Evolutionary conservation across 176 grass and related monocot species (phyloP).

Genomic region (Bothriochloa decipiens): DNA sequence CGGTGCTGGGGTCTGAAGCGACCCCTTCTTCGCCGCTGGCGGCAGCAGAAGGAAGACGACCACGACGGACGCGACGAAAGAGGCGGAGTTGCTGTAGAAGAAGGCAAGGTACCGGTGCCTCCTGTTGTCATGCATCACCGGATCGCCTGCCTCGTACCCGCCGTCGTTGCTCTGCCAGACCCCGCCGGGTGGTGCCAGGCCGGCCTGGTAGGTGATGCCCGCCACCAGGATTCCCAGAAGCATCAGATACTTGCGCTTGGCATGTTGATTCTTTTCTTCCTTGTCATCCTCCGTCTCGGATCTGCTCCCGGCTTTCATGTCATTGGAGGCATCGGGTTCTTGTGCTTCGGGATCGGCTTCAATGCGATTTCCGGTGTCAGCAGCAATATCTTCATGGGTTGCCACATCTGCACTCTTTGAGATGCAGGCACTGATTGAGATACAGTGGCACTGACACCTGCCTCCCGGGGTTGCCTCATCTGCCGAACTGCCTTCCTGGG

Average conservation of each 20-base stretch:
- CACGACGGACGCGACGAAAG: background rate
- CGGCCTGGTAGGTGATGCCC: background rate
- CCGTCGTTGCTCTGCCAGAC: background rate
- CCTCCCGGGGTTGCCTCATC: too few relatives aligned
- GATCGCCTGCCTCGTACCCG: background rate
- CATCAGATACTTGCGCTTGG: constrained; percentile 1
- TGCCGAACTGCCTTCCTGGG: background rate
- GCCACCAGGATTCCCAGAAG: background rate
- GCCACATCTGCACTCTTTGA: background rate
- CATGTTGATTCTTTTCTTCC: background rate
- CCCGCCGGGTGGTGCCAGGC: background rate
- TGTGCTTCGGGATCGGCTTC: background rate
- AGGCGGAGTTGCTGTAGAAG: constrained; percentile 5
- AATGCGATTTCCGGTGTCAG: background rate
- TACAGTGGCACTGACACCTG: too few relatives aligned
- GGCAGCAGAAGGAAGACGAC: background rate
- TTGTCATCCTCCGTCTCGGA: background rate
- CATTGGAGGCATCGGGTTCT: too few relatives aligned
- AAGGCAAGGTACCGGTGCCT: background rate
- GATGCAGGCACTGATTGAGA: too few relatives aligned
- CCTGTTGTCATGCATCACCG: constrained; percentile 1
- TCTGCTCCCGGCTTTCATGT: background rate
- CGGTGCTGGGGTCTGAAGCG: background rate
- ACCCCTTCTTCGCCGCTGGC: background rate
- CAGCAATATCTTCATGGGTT: too few relatives aligned